A percentile compares a stretch with the other conserved stretches of the same genome.
These are phyloP conservation scores for Phoma sp. DNA, from an alignment of 2,329 filamentous ascomycete species.

Conservation along the genomic window DNA sequence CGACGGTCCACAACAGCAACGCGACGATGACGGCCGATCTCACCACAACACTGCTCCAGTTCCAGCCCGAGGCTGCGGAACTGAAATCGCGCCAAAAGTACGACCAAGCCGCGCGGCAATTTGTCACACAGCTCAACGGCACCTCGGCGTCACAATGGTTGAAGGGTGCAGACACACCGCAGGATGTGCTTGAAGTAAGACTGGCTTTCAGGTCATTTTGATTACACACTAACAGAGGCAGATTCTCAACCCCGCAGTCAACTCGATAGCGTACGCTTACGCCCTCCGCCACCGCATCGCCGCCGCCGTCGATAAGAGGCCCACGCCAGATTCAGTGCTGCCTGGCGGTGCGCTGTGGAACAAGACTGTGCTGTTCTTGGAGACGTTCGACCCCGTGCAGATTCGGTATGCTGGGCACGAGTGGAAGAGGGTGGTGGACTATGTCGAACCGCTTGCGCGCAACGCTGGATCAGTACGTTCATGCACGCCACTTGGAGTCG, in stretches of 20 bases:
- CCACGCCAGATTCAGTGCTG: slow-evolving; percentile 48
- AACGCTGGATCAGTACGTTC: slow-evolving; percentile 40
- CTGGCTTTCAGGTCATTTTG: neutral
- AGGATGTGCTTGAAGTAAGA: slow-evolving; percentile 50
- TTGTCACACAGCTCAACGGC: slow-evolving; percentile 44
- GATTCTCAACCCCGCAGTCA: slow-evolving; percentile 61
- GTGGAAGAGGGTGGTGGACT: slow-evolving; percentile 55
- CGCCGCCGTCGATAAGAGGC: slow-evolving; percentile 43
- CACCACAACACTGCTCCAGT: slow-evolving; percentile 37
- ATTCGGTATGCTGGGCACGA: slow-evolving; percentile 60
- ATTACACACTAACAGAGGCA: slow-evolving; percentile 26
- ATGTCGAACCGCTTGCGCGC: slow-evolving; percentile 43
- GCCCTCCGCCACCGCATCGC: slow-evolving; percentile 59
- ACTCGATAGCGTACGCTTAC: slow-evolving; percentile 66
- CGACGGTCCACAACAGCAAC: slow-evolving; percentile 4
- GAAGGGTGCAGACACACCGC: slow-evolving; percentile 47
- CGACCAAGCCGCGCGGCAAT: slow-evolving; percentile 45
- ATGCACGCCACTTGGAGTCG: neutral
- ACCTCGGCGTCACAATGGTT: slow-evolving; percentile 41
- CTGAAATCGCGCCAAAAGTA: slow-evolving; percentile 48
- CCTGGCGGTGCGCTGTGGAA: slow-evolving; percentile 58
- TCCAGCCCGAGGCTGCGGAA: slow-evolving; percentile 43
- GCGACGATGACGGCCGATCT: slow-evolving; percentile 41
- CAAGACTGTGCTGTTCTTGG: slow-evolving; percentile 55
- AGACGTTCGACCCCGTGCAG: slow-evolving; percentile 60